Evolutionary conservation across 306 rosid species (phyloP).

Genomic region (Rosa rugosa): DNA sequence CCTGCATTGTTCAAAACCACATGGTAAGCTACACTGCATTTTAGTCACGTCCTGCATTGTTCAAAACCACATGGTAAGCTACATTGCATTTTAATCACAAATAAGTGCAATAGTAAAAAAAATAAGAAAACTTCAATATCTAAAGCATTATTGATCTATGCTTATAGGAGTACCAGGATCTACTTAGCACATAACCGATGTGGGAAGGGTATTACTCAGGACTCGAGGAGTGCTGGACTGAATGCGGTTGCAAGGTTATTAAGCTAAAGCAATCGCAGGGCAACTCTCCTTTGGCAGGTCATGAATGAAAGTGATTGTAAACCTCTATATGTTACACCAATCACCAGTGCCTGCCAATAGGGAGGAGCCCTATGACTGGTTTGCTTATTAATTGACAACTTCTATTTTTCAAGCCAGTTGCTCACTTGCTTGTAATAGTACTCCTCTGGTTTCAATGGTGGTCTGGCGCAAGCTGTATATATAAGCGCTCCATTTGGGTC

Average conservation of each 20-base stretch:
- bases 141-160: neutral
- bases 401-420: neutral
- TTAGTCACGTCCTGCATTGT: neutral
- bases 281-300: constrained; percentile 65
- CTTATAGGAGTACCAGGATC: too few relatives aligned
- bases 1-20: neutral
- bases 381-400: constrained; percentile 36
- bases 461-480: constrained; percentile 20
- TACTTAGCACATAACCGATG: neutral
- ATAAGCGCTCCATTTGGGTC: constrained; percentile 29
- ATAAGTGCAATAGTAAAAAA: neutral
- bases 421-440: neutral
- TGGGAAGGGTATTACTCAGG: neutral
- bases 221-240: neutral
- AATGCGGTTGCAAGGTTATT: neutral
- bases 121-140: neutral
- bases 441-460: neutral
- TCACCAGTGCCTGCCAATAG: constrained; percentile 46
- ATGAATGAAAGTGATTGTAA: neutral
- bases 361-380: constrained; percentile 60
- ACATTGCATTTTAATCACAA: neutral
- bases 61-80: neutral
- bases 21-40: neutral
- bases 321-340: neutral
- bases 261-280: constrained; percentile 59